Evolutionary conservation across 169 alveolate species (phyloP), one percentile per base, ranked within the genome.

Genomic region (Amoebophrya sp.): DNA sequence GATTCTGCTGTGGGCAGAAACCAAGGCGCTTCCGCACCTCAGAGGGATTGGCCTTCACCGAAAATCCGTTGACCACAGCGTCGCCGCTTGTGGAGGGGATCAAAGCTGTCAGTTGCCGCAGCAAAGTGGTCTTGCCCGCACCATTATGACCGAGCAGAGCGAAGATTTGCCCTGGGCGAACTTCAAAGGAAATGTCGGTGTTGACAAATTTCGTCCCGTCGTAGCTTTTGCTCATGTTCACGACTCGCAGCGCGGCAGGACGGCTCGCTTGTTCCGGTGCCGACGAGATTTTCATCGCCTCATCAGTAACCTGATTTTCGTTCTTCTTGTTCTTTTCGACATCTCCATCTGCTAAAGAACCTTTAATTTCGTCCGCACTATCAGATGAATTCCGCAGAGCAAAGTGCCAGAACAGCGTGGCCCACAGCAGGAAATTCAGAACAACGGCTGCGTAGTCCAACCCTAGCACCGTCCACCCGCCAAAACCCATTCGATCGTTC

Each of bases 61-160:
- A 66, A 2, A 7, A 12, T 0, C 95, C 95, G 89, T 92, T 93
- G 40, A 95, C 93, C 32, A 88, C 41, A 35, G 95, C 96, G 90
- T 92, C 54, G 39, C 98, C 98, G 77, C 92, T 14, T 35, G 95
- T 91, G 0, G 96, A 93, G 0, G 94, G 92, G 18, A 91, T 77
- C 25, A 94, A 53, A 0, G 97, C 98, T 0, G 98, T 95, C 10
- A 96, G 92, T 93, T 95, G 95, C 53, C 95, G 94, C 40, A 97
- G 94, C 32, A 96, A 94, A 32, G 98, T 95, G 3, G 98, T 95
- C 92, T 97, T 97, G 77, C 98, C 98, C 33, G 98, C 97, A n/a
- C 98, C 98, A 91, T 97, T 97, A 92, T 96, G 98, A 0, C 98
- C 98, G 55, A 97, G 94, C 32, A 96, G 92, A 77, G 97, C 97